Conservation (phyloP, 2,329 filamentous ascomycete genomes). For the Diaporthe citri region DNA sequence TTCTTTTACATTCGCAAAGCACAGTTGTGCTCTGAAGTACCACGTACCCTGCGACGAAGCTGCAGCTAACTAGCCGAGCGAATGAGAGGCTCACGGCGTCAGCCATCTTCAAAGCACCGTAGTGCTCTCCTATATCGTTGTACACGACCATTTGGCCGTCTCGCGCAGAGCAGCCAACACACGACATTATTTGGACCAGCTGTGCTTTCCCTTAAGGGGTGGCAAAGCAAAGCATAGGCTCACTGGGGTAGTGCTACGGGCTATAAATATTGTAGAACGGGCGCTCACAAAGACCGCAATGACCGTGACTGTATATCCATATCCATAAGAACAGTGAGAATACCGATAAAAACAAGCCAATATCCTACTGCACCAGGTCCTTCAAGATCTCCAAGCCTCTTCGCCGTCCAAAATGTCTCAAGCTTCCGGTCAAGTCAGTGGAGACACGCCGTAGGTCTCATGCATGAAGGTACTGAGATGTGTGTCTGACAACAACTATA, state of each 20-base stretch:
- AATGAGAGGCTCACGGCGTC: not conserved
- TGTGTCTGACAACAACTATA: not conserved
- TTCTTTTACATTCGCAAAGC: not conserved
- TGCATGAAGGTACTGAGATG: fast-evolving
- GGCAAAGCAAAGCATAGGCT: not conserved
- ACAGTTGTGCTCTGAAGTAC: conserved; percentile 10
- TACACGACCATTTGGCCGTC: not conserved
- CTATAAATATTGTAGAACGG: not conserved
- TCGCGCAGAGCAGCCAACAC: not conserved
- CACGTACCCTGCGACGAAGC: not conserved
- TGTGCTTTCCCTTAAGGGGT: not conserved
- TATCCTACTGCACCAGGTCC: too few relatives aligned
- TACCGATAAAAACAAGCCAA: not conserved
- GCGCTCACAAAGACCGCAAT: not conserved
- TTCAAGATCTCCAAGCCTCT: too few relatives aligned
- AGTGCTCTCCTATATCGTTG: not conserved
- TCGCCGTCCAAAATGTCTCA: not conserved
- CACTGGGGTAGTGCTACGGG: not conserved
- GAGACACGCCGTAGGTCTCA: not conserved
- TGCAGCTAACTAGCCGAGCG: not conserved
- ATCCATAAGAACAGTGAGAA: not conserved
- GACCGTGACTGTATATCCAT: not conserved
- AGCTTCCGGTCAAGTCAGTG: conserved; percentile 3
- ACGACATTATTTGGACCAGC: not conserved
- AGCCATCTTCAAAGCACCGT: not conserved